Evolutionary conservation across 176 grass and related monocot genomes (phyloP).

Genomic region (Musa itinerans): DNA sequence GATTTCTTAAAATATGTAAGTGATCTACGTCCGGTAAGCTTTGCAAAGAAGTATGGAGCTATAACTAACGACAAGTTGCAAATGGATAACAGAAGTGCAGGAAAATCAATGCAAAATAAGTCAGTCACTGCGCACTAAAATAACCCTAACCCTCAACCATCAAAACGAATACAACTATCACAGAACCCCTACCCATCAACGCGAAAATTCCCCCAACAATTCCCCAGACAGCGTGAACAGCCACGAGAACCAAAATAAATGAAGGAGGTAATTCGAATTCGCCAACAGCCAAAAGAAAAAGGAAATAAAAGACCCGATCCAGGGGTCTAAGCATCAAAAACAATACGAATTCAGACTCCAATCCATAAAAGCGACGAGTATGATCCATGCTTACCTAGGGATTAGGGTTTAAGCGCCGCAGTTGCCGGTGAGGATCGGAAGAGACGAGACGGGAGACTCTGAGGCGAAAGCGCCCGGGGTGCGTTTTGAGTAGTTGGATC

Average conservation of each 20-base stretch:
- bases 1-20: neutral
- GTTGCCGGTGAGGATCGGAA: neutral
- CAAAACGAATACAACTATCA: neutral
- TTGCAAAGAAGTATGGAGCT: neutral
- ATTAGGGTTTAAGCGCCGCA: neutral
- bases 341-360: neutral
- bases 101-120: too few species aligned
- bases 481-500: neutral
- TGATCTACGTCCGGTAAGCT: neutral
- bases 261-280: neutral
- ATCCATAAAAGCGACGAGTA: neutral
- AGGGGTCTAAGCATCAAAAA: neutral
- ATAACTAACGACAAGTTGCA: neutral
- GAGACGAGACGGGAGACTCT: neutral
- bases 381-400: neutral
- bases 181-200: neutral
- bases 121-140: too few species aligned
- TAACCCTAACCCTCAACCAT: neutral
- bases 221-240: neutral
- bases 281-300: neutral
- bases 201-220: neutral
- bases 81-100: too few species aligned
- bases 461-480: neutral
- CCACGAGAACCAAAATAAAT: neutral
- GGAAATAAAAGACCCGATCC: too few species aligned